Percentiles rank a stretch among this genome's conserved stretches.
Evolutionary conservation across 78 protist genomes (phyloP).

Genomic region (Dictyostelium firmibasis): DNA sequence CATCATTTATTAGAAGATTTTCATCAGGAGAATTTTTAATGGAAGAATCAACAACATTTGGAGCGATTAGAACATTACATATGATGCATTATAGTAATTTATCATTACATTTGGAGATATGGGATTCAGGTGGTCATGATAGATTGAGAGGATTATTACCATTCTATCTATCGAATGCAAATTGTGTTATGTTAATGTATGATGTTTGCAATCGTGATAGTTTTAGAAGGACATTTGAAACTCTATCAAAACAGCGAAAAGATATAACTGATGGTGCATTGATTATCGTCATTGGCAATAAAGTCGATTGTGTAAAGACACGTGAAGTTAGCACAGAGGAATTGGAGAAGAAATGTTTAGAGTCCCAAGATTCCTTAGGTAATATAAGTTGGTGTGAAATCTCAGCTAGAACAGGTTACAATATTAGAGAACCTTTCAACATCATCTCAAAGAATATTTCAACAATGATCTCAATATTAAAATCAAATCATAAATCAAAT

Average conservation of each 20-base stretch:
- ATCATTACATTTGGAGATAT: slow-evolving; percentile 54
- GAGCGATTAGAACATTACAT: slow-evolving; percentile 69
- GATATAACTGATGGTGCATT: slow-evolving; percentile 27
- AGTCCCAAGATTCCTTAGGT: slow-evolving; percentile 2
- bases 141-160: slow-evolving; percentile 49
- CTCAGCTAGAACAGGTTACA: slow-evolving; percentile 49
- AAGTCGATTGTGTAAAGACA: slow-evolving; percentile 12
- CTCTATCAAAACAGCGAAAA: not conserved
- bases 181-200: slow-evolving; percentile 65
- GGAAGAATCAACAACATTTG: slow-evolving; percentile 53
- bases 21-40: slow-evolving; percentile 48
- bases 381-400: slow-evolving; percentile 72
- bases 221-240: slow-evolving; percentile 13
- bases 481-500: slow-evolving; percentile 13
- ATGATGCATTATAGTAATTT: slow-evolving; percentile 42
- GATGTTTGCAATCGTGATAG: slow-evolving; percentile 13
- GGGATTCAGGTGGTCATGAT: slow-evolving; percentile 76
- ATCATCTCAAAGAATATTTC: slow-evolving; percentile 26
- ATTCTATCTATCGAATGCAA: slow-evolving; percentile 28
- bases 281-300: slow-evolving; percentile 50
- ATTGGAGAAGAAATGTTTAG: slow-evolving; percentile 29
- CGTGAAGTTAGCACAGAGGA: slow-evolving; percentile 34
- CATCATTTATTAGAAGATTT: slow-evolving; percentile 62
- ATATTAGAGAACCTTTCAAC: slow-evolving; percentile 62
- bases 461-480: slow-evolving; percentile 37